Conservation (phyloP, 768 basidiomycete genomes). For the Xerocomus spinulosus region DNA sequence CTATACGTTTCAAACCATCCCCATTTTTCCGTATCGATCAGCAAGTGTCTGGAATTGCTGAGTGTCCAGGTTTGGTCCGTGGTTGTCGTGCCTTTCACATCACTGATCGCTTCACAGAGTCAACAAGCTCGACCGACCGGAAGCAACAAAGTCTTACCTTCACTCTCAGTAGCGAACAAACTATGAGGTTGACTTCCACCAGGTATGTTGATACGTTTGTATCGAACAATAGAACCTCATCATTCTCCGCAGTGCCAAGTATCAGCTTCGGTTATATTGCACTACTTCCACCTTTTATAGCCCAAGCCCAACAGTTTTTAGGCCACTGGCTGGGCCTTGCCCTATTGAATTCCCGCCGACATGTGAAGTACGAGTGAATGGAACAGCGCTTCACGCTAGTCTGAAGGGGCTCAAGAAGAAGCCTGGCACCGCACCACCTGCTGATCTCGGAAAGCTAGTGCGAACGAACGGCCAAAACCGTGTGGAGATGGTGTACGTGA, state of each 20-base stretch:
- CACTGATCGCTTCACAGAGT: conserved; percentile 45
- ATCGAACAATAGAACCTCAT: conserved; percentile 7
- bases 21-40: conserved; percentile 74
- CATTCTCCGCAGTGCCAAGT: conserved; percentile 46
- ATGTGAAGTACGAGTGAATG: conserved; percentile 88
- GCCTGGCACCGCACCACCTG: conserved; percentile 89
- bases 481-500: conserved; percentile 87
- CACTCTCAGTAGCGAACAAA: conserved; percentile 61
- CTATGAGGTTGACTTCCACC: conserved; percentile 51
- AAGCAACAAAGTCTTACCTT: conserved; percentile 60
- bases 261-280: conserved; percentile 84
- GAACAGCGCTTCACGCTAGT: conserved; percentile 61
- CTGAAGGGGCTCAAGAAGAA: conserved; percentile 94
- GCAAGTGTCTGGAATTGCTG: conserved; percentile 55
- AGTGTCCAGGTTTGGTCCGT: conserved; percentile 68
- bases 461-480: conserved; percentile 50
- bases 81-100: not conserved
- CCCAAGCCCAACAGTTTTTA: conserved; percentile 45
- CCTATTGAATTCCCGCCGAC: conserved; percentile 89
- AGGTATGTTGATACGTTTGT: conserved; percentile 40
- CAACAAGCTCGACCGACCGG: conserved; percentile 72
- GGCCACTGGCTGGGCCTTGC: conserved; percentile 50
- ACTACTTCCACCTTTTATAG: conserved; percentile 77
- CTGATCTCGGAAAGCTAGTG: conserved; percentile 51
- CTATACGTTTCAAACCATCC: conserved; percentile 72